Percentiles rank a stretch among this genome's conserved stretches.
Conservation (phyloP, 306 rosid genomes). For the Acacia melanoxylon region DNA sequence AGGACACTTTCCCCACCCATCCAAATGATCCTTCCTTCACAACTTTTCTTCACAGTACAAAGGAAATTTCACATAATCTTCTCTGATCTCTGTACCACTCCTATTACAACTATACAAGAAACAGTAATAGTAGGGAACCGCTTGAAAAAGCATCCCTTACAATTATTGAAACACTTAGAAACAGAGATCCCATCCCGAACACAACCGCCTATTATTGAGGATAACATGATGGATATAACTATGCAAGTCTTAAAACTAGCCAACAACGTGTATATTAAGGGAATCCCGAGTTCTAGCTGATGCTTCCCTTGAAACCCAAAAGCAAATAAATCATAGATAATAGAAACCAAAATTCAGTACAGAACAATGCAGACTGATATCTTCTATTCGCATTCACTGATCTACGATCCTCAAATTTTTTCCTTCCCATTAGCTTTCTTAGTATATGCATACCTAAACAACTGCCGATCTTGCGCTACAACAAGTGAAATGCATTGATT, state of each 20-base stretch:
- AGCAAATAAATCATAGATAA: background rate
- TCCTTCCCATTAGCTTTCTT: background rate
- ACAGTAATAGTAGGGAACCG: background rate
- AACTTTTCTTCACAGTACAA: background rate
- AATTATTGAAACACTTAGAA: background rate
- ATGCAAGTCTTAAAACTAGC: background rate
- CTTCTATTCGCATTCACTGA: background rate
- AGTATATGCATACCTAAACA: background rate
- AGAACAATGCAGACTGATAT: background rate
- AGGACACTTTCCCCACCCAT: background rate
- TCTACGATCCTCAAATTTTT: background rate
- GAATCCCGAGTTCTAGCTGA: background rate
- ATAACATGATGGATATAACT: background rate
- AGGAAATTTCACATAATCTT: background rate
- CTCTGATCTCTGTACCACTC: background rate
- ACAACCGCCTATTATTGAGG: background rate
- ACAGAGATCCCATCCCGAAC: background rate
- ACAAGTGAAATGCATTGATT: background rate
- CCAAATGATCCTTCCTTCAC: background rate
- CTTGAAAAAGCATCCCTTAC: background rate
- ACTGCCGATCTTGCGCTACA: background rate
- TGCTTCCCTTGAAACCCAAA: background rate
- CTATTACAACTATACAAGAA: background rate
- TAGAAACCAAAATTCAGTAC: background rate
- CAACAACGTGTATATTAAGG: background rate